phyloP scores from a whole-genome alignment of 257 asterid species.

The Rauvolfia tetraphylla region DNA sequence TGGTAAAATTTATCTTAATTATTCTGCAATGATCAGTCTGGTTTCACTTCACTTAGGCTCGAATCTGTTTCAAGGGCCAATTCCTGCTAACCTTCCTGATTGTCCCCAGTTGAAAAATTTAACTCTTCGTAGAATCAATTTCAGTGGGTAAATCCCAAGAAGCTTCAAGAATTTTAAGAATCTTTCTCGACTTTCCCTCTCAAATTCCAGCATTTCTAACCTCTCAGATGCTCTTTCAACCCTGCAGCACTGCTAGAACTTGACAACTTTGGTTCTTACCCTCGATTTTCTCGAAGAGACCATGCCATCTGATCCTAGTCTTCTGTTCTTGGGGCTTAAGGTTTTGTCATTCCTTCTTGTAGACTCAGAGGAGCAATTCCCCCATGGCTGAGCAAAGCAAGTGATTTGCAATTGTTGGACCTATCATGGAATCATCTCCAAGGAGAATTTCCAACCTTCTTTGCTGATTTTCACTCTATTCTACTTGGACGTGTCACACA shows the following conservation, averaged over 20 bases:
- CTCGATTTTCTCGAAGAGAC: not conserved
- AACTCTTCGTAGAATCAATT: not conserved
- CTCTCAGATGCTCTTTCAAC: not conserved
- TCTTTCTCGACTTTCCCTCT: not conserved
- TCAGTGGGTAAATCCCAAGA: not conserved
- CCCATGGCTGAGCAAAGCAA: not conserved
- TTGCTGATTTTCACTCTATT: not conserved
- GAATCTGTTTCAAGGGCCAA: not conserved
- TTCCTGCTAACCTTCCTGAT: not conserved
- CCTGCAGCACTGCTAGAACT: not conserved
- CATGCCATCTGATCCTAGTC: not conserved
- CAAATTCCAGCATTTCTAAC: not conserved
- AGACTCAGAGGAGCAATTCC: not conserved
- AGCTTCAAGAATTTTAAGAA: not conserved
- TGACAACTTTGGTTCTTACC: not conserved
- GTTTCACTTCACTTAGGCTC: not conserved
- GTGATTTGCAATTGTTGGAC: not conserved
- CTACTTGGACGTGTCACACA: not conserved
- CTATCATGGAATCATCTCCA: not conserved
- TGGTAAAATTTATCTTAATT: not conserved
- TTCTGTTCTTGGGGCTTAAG: not conserved
- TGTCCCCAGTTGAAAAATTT: not conserved
- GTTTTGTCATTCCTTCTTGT: not conserved
- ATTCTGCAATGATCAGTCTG: not conserved
- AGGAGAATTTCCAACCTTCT: not conserved